Base-by-base conservation (phyloP, 768 basidiomycete species). In the Scleroderma citrinum region DNA sequence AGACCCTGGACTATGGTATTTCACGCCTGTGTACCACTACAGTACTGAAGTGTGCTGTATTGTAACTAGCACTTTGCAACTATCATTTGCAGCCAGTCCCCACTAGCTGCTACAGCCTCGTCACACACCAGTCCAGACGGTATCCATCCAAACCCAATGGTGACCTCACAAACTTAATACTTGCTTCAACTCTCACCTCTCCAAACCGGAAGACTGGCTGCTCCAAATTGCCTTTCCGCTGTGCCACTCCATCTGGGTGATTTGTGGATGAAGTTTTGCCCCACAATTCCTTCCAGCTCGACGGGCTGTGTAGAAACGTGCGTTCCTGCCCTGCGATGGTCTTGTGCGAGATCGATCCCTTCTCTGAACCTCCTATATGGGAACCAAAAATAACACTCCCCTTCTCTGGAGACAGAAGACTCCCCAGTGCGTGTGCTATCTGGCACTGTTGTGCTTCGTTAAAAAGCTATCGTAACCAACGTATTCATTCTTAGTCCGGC, bases 361-460 rank as follows among this genome's bases (percentile, higher is more conserved):
- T 57, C 13, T 36, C 43, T 37, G 46, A 50, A 17, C 46, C n/a
- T 12, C 51, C 58, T 7, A 58, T 20, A 23, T 69, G 68, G 26
- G 38, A 51, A 23, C 69, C 67, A 48, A 69, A 67, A 35, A 66
- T 51, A 13, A 68, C 46, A 35, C 65, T 63, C 8, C 64, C 68
- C 8, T 54, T 54, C 42, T 57, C 49, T 2, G 58, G 52, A 30
- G 62, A 63, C 42, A 69, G 53, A 16, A 69, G 61, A 20, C 51
- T 44, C 32, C 50, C 67, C 35, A 67, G 43, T 2, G 52, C 57
- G 43, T 53, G 55, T 11, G 62, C 63, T 17, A 68, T 26, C 41
- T 50, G 52, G 34, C 38, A 44, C 36, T 69, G 67, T 13, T 58
- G 44, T 32, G 50, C 48, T 40, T 64, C 60, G 8, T 57, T 43